A percentile compares a stretch with the other conserved stretches of the same genome.
Conservation (phyloP, 2,329 filamentous ascomycete species). For the Monilinia polystroma region DNA sequence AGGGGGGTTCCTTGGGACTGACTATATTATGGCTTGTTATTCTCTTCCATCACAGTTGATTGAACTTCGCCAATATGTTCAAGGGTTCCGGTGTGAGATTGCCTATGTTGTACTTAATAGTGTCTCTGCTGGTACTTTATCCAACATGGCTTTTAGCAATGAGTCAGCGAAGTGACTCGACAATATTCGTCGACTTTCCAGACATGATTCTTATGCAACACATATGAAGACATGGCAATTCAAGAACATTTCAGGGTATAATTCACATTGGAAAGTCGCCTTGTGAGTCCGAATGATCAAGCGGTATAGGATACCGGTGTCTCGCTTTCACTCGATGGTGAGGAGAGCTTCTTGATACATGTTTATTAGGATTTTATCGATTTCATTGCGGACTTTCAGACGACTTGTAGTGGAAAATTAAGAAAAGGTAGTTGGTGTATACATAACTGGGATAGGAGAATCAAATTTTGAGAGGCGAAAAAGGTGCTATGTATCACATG, state of each 20-base stretch:
- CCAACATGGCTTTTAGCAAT: constrained; percentile 42
- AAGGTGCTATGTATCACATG: constrained; percentile 46
- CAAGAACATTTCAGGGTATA: background rate
- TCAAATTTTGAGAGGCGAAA: constrained; percentile 44
- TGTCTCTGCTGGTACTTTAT: constrained; percentile 47
- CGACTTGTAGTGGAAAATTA: constrained; percentile 47
- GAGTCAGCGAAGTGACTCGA: constrained; percentile 43
- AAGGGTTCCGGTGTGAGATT: constrained; percentile 47
- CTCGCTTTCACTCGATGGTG: too few relatives aligned
- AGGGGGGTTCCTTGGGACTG: constrained; percentile 31
- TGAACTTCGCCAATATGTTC: constrained; percentile 44
- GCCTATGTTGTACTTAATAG: constrained; percentile 47
- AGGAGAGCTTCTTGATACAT: constrained; percentile 45
- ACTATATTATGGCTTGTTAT: constrained; percentile 48
- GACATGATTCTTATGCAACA: constrained; percentile 46
- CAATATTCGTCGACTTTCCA: constrained; percentile 49
- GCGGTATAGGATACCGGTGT: too few relatives aligned
- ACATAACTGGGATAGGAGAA: constrained; percentile 46
- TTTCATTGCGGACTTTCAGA: constrained; percentile 45
- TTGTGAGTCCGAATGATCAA: too few relatives aligned
- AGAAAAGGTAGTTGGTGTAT: constrained; percentile 45
- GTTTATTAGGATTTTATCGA: constrained; percentile 28
- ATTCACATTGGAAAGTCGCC: constrained; percentile 25
- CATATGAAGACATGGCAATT: constrained; percentile 40
- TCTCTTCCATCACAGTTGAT: constrained; percentile 43